A percentile compares a stretch with the other conserved stretches of the same genome.
These are phyloP conservation scores for Metschnikowia picachoensis DNA, from an alignment of 805 yeast genomes.

Conservation along the genomic window DNA sequence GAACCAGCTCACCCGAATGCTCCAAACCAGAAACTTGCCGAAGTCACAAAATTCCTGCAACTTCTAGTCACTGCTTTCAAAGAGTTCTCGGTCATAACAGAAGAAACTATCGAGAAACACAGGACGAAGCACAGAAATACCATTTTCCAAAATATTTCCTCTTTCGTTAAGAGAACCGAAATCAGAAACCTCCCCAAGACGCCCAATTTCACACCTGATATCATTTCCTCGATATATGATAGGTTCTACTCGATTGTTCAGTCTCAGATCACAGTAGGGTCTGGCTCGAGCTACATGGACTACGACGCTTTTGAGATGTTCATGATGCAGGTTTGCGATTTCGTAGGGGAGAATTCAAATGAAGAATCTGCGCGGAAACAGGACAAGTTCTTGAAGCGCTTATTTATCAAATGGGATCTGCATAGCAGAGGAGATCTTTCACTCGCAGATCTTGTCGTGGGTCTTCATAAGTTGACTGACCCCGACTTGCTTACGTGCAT, in stretches of 20 bases:
- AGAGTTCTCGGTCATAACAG: conserved; percentile 80
- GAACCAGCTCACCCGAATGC: conserved; percentile 76
- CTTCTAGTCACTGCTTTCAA: conserved; percentile 87
- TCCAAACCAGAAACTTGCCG: conserved; percentile 55
- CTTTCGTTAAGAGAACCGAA: conserved; percentile 89
- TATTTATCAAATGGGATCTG: conserved; percentile 73
- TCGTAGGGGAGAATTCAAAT: conserved; percentile 44
- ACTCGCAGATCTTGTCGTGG: conserved; percentile 66
- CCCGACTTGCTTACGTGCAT: conserved; percentile 75
- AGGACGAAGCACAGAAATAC: conserved; percentile 69
- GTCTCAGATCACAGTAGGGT: conserved; percentile 48
- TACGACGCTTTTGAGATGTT: conserved; percentile 67
- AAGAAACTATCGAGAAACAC: conserved; percentile 63
- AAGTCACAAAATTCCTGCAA: conserved; percentile 83
- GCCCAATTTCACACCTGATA: conserved; percentile 51
- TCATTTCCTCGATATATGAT: conserved; percentile 75
- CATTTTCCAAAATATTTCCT: conserved; percentile 81
- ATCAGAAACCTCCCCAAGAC: conserved; percentile 79
- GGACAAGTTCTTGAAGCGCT: conserved; percentile 51
- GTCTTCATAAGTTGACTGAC: conserved; percentile 65
- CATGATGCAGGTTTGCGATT: conserved; percentile 75
- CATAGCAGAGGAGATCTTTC: conserved; percentile 52
- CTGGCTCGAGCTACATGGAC: conserved; percentile 66
- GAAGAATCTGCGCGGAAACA: conserved; percentile 26
- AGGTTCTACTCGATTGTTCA: conserved; percentile 74